phyloP scores from a whole-genome alignment of 441 rosid species.

The Erysimum cheiri region DNA sequence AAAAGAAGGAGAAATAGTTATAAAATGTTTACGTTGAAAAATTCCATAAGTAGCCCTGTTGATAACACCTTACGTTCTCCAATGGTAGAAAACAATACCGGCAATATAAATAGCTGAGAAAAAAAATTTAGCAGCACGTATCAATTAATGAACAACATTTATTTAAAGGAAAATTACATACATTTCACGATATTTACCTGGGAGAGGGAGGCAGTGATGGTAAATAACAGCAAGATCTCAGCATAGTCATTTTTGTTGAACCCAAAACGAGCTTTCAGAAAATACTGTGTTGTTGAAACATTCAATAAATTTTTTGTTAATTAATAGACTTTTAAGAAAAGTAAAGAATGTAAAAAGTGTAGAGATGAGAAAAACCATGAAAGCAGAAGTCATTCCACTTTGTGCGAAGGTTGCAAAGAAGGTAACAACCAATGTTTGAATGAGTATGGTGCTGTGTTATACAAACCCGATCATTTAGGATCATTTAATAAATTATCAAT shows the following conservation, averaged over 20 bases:
- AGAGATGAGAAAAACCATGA: constrained; percentile 51
- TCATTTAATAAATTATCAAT: too few relatives aligned
- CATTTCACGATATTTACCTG: constrained; percentile 52
- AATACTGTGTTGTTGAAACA: constrained; percentile 57
- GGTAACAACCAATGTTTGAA: constrained; percentile 70
- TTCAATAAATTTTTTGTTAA: not conserved
- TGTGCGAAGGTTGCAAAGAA: constrained; percentile 66
- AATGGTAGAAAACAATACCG: constrained; percentile 58
- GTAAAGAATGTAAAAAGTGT: not conserved
- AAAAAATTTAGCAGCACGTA: not conserved
- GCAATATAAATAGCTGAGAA: constrained; percentile 74
- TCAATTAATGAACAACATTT: not conserved
- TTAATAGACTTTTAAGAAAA: not conserved
- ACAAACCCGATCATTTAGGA: not conserved
- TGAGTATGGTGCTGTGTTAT: constrained; percentile 59
- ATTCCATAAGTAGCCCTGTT: constrained; percentile 59
- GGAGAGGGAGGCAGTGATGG: constrained; percentile 55
- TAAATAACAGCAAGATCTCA: constrained; percentile 57
- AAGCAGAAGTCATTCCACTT: constrained; percentile 61
- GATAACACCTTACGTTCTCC: constrained; percentile 72
- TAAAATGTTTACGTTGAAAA: constrained; percentile 50
- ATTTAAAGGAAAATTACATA: not conserved
- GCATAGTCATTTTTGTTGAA: constrained; percentile 81
- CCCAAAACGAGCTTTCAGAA: constrained; percentile 80
- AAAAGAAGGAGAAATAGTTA: not conserved